These are phyloP conservation scores for Fusarium falciforme DNA, from an alignment of 2,329 filamentous ascomycete species.

Conservation along the genomic window DNA sequence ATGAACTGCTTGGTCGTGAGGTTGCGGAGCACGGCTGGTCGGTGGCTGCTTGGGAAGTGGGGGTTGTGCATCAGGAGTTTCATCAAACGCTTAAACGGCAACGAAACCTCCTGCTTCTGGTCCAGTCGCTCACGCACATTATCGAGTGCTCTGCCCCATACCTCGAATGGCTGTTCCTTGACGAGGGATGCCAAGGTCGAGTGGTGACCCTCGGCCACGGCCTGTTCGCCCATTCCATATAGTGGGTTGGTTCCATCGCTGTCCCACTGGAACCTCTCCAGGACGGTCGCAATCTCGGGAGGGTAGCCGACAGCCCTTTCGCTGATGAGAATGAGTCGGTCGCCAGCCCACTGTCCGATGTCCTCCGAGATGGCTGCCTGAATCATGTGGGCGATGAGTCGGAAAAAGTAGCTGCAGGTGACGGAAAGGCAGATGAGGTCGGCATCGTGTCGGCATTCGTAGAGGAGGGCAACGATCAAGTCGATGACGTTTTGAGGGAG, in stretches of 20 bases:
- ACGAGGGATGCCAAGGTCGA: background rate
- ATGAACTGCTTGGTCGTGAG: slow-evolving; percentile 16
- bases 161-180: background rate
- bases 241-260: background rate
- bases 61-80: background rate
- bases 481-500: slow-evolving; percentile 18
- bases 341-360: slow-evolving; percentile 1
- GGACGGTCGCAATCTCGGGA: background rate
- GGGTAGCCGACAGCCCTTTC: background rate
- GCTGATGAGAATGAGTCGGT: slow-evolving; percentile 7
- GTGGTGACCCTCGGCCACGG: background rate
- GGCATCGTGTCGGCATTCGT: background rate
- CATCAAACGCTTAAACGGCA: background rate
- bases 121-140: background rate
- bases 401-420: slow-evolving; percentile 20
- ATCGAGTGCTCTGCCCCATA: background rate
- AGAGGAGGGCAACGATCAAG: background rate
- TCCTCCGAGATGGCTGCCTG: background rate
- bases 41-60: background rate
- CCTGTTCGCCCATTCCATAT: background rate
- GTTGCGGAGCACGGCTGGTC: slow-evolving; percentile 18
- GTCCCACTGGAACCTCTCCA: background rate
- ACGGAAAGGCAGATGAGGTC: slow-evolving; percentile 10
- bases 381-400: background rate
- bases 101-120: background rate